phyloP scores from a whole-genome alignment of 1,284 basidiomycete species.

The Boletus smithii region DNA sequence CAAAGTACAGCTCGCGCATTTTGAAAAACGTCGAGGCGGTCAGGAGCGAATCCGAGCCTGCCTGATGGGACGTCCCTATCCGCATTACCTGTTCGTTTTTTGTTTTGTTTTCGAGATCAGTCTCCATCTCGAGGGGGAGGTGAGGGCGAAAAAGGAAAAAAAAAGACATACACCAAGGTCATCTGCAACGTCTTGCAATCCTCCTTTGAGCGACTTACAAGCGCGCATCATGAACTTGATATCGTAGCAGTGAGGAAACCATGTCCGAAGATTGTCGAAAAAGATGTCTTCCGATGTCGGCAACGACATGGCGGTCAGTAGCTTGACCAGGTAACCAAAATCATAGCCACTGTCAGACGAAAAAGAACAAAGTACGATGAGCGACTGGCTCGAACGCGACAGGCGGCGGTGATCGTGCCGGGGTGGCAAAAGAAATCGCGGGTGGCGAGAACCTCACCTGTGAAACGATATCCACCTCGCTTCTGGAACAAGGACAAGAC shows the following conservation, averaged over 20 bases:
- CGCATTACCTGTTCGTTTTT: constrained; percentile 63
- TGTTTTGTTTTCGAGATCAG: constrained; percentile 4
- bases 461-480: constrained; percentile 99
- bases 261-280: constrained; percentile 83
- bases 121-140: not conserved
- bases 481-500: constrained; percentile 85
- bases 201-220: constrained; percentile 87
- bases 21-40: constrained; percentile 96
- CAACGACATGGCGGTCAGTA: constrained; percentile 85
- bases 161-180: constrained; percentile 67
- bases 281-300: constrained; percentile 90
- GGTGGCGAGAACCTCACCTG: constrained; percentile 56
- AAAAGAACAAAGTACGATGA: constrained; percentile 9
- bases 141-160: not conserved
- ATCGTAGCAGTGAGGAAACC: constrained; percentile 98
- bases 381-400: not conserved
- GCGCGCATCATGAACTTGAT: constrained; percentile 96
- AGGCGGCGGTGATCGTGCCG: not conserved
- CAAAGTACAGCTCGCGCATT: constrained; percentile 89
- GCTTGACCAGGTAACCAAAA: constrained; percentile 97
- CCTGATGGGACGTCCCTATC: constrained; percentile 92
- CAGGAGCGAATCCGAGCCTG: constrained; percentile 92
- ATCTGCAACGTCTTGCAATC: constrained; percentile 94
- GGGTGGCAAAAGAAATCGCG: constrained; percentile 8
- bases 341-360: constrained; percentile 81